Conservation (phyloP, 2,329 filamentous ascomycete genomes). For the Botrytis pseudocinerea region DNA sequence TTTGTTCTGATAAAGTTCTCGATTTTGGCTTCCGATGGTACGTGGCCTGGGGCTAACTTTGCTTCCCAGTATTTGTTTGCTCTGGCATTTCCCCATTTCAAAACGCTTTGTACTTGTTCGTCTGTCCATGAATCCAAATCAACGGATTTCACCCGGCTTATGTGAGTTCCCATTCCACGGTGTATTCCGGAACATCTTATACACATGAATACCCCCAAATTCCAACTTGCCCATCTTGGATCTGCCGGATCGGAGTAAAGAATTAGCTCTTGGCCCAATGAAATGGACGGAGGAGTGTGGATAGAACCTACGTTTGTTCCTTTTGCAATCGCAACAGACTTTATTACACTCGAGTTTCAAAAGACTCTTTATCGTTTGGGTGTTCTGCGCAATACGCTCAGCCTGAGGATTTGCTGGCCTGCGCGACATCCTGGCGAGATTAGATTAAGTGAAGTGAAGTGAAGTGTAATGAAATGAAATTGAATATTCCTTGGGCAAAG, state of each 20-base stretch:
- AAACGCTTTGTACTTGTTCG: conserved; percentile 89
- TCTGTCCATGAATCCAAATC: conserved; percentile 98
- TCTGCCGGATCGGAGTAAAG: conserved; percentile 53
- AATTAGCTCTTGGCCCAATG: neutral
- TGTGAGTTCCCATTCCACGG: conserved; percentile 97
- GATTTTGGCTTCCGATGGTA: conserved; percentile 95
- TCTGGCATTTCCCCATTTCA: conserved; percentile 93
- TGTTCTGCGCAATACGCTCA: conserved; percentile 89
- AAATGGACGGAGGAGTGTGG: neutral
- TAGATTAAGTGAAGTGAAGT: neutral
- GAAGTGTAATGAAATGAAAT: neutral
- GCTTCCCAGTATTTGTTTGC: conserved; percentile 99
- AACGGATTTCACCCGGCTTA: conserved; percentile 96
- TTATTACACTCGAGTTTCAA: conserved; percentile 96
- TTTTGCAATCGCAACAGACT: conserved; percentile 96
- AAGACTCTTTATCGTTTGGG: conserved; percentile 88
- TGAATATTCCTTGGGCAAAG: neutral
- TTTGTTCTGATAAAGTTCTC: conserved; percentile 99
- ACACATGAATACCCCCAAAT: conserved; percentile 94
- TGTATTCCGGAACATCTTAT: conserved; percentile 99
- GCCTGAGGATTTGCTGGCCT: conserved; percentile 74
- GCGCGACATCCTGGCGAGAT: conserved; percentile 70
- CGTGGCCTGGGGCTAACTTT: conserved; percentile 86
- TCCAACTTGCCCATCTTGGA: conserved; percentile 99
- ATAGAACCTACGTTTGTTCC: conserved; percentile 82